Percentiles rank a stretch among this genome's conserved stretches.
Evolutionary conservation across 78 protist species (phyloP).

Genomic region (Polysphondylium violaceum): DNA sequence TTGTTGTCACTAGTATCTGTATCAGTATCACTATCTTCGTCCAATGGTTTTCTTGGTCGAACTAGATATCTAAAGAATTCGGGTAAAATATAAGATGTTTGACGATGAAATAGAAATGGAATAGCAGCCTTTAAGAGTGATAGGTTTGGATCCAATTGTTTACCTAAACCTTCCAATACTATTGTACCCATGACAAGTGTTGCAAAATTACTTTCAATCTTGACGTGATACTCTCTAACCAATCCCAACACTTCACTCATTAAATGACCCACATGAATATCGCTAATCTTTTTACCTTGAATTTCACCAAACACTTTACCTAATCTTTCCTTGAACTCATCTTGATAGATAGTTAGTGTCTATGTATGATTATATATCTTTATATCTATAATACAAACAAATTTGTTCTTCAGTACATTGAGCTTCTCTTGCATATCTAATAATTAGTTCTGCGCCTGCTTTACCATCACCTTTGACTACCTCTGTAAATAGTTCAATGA

Average conservation of each 20-base stretch:
- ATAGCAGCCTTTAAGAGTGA: constrained; percentile 65
- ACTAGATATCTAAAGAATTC: constrained; percentile 38
- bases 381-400: constrained; percentile 27
- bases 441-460: constrained; percentile 75
- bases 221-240: constrained; percentile 74
- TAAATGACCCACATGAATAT: constrained; percentile 78
- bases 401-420: constrained; percentile 67
- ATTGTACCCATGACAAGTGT: constrained; percentile 80
- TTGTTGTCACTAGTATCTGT: too few species aligned
- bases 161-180: constrained; percentile 82
- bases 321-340: constrained; percentile 58
- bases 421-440: constrained; percentile 78
- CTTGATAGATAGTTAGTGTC: neutral
- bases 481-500: constrained; percentile 61
- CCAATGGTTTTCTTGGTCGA: constrained; percentile 25
- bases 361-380: neutral
- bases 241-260: constrained; percentile 35
- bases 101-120: constrained; percentile 68
- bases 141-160: constrained; percentile 78
- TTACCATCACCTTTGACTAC: constrained; percentile 80
- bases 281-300: constrained; percentile 36
- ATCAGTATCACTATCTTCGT: too few species aligned
- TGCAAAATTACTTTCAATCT: constrained; percentile 78
- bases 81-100: constrained; percentile 15
- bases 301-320: constrained; percentile 51